Base-by-base conservation (phyloP, 345 rosid species). In the Lepidium sativum region DNA sequence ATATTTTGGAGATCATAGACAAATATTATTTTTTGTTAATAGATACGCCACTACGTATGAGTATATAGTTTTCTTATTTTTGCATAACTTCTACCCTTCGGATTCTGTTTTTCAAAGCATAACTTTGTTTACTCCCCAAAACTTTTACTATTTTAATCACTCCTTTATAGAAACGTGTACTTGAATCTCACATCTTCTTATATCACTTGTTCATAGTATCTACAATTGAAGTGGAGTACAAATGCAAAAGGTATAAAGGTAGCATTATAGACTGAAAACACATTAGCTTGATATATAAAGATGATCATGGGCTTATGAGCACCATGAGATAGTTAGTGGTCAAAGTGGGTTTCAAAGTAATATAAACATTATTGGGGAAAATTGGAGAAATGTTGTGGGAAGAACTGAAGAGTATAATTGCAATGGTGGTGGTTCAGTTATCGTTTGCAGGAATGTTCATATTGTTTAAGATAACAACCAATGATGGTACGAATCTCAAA, bases 401-500 rank as follows among this genome's bases (percentile, higher is more conserved):
- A 64, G 70, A 71, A 49, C 34, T 49, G 42, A 72, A 59, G 65
- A 52, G 65, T 27, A 27, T 73, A 45, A 11, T 71, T 34, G 32
- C 32, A 11, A 75, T 79, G 83, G 73, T 77, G 34, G 23, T 67
- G 69, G 42, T 72, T 60, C 81, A 81, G 47, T 38, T 64, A 37
- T 33, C 44, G 6, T 55, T 31, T 18, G 76, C 83, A 8, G 83
- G 75, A 13, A 63, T 79, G 35, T 68, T 49, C 49, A 49, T 79
- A 32, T 55, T 81, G 44, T 78, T 71, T 45, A 79, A 79, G 67
- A 3, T 79, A 45, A 74, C 83, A 8, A 56, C 54, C 2, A 6
- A 15, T 17, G 76, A 68, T 55, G 83, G 79, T 25, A 58, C 68
- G 62, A 77, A 60, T 42, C 58, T 43, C n/a, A 77, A 65, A 27